Evolutionary conservation across 345 rosid genomes (phyloP).

Genomic region (Hypericum perforatum): DNA sequence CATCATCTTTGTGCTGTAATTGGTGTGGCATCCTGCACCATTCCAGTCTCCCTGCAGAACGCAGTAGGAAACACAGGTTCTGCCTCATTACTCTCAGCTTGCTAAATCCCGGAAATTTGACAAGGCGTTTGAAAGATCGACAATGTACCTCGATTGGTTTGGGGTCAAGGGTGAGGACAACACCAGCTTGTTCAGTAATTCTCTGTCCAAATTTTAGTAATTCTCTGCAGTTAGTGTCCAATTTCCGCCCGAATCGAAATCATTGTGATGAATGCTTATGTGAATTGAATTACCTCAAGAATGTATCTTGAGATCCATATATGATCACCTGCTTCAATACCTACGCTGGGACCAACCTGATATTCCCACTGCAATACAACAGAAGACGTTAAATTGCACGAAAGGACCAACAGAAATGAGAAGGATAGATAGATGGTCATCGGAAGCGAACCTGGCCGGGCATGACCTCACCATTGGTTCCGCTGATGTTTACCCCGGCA

Average conservation of each 20-base stretch:
- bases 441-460: slow-evolving; percentile 73
- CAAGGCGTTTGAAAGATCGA: too few relatives aligned
- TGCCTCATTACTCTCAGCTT: background rate
- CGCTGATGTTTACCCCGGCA: slow-evolving; percentile 91
- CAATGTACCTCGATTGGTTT: slow-evolving; percentile 71
- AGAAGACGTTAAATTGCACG: slow-evolving; percentile 4
- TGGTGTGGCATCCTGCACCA: slow-evolving; percentile 99
- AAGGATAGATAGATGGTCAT: background rate
- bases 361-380: slow-evolving; percentile 72
- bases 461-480: slow-evolving; percentile 99
- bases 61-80: slow-evolving; percentile 6
- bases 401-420: background rate
- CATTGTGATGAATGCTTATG: background rate
- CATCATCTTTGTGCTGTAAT: slow-evolving; percentile 90
- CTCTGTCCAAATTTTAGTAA: slow-evolving; percentile 52
- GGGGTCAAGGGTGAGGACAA: slow-evolving; percentile 84
- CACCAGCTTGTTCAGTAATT: slow-evolving; percentile 96
- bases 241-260: background rate
- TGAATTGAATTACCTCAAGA: slow-evolving; percentile 60
- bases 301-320: slow-evolving; percentile 94
- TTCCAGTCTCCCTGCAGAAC: slow-evolving; percentile 85
- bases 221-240: too few relatives aligned
- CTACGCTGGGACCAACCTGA: slow-evolving; percentile 97
- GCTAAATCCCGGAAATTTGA: too few relatives aligned
- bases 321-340: slow-evolving; percentile 91